phyloP scores from a whole-genome alignment of 129 eudicot species.

The Glebionis coronaria region DNA sequence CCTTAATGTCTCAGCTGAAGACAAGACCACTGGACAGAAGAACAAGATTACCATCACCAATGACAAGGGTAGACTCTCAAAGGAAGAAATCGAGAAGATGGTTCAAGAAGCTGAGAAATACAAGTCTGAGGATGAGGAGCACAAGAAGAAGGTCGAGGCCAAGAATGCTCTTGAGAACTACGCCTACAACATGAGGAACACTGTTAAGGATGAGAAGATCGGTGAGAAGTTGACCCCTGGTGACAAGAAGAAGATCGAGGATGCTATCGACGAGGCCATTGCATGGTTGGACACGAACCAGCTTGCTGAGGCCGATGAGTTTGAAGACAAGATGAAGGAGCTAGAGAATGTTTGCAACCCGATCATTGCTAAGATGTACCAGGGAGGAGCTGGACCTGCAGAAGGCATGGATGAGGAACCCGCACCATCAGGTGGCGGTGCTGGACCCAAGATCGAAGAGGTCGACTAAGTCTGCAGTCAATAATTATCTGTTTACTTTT shows the following conservation, averaged over 20 bases:
- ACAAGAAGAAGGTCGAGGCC: conserved; percentile 56
- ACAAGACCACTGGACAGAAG: conserved; percentile 59
- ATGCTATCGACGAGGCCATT: conserved; percentile 53
- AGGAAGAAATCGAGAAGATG: conserved; percentile 55
- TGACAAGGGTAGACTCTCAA: conserved; percentile 50
- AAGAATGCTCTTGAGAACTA: conserved; percentile 67
- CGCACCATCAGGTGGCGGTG: conserved; percentile 47
- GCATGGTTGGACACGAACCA: conserved; percentile 60
- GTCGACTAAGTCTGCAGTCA: conserved; percentile 45
- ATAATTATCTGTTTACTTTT: neutral
- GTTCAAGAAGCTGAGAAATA: conserved; percentile 60
- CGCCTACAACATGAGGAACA: conserved; percentile 68
- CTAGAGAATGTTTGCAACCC: conserved; percentile 56
- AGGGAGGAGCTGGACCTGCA: conserved; percentile 55
- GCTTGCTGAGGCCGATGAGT: conserved; percentile 53
- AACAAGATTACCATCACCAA: conserved; percentile 57
- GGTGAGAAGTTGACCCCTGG: conserved; percentile 47
- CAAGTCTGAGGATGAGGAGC: conserved; percentile 60
- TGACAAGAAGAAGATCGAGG: conserved; percentile 62
- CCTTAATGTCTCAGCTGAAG: conserved; percentile 52
- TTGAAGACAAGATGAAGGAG: conserved; percentile 64
- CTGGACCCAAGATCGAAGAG: conserved; percentile 86
- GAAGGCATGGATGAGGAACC: conserved; percentile 61
- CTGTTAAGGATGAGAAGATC: conserved; percentile 53
- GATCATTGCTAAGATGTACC: conserved; percentile 57